phyloP scores from a whole-genome alignment of 2,329 filamentous ascomycete species.

The Xylaria arbuscula region DNA sequence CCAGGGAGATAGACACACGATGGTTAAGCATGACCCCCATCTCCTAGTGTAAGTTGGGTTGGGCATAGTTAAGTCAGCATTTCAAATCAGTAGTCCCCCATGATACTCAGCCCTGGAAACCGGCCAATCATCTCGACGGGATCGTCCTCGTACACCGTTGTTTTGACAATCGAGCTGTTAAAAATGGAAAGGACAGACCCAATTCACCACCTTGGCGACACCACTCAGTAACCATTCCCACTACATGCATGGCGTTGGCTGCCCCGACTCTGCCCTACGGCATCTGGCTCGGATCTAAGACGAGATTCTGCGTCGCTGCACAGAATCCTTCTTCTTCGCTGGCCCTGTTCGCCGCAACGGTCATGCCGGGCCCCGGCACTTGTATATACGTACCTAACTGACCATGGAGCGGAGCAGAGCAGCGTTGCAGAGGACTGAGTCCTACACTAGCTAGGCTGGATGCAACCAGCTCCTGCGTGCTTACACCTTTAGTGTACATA shows the following conservation, averaged over 20 bases:
- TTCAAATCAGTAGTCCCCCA: constrained; percentile 33
- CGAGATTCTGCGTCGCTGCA: constrained; percentile 15
- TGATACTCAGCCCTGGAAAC: constrained; percentile 26
- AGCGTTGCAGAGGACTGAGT: constrained; percentile 1
- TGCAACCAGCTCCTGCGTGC: constrained; percentile 21
- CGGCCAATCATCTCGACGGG: constrained; percentile 25
- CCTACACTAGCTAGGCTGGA: constrained; percentile 10
- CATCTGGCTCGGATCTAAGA: constrained; percentile 10
- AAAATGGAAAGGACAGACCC: constrained; percentile 24
- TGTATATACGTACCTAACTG: not conserved
- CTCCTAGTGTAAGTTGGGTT: constrained; percentile 13
- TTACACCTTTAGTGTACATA: constrained; percentile 24
- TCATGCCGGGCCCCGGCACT: not conserved
- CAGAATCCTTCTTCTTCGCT: constrained; percentile 21
- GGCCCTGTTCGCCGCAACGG: constrained; percentile 25
- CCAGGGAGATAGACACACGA: constrained; percentile 7
- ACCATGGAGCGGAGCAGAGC: constrained; percentile 13
- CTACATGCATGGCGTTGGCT: not conserved
- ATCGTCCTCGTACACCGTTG: constrained; percentile 4
- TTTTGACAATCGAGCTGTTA: constrained; percentile 11
- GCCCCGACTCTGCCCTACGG: constrained; percentile 23
- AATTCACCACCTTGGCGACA: constrained; percentile 15
- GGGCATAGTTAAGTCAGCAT: constrained; percentile 34
- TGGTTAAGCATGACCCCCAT: constrained; percentile 9
- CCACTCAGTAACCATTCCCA: not conserved